Percentiles rank a stretch among this genome's conserved stretches.
phyloP scores from a whole-genome alignment of 352 stramenopile genomes.

The Vaucheria bursata region DNA sequence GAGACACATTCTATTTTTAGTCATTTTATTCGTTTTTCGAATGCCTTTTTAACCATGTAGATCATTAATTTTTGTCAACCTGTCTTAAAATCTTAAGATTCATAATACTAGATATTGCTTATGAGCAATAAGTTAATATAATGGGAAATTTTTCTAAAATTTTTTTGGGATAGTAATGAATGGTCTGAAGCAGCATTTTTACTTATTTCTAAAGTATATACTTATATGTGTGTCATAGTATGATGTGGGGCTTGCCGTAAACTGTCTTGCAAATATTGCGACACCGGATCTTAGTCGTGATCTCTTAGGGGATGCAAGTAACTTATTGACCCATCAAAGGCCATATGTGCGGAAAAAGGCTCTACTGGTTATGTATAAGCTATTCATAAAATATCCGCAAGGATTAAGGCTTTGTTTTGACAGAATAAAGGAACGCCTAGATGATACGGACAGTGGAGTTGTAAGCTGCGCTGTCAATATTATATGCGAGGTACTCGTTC shows the following conservation, averaged over 20 bases:
- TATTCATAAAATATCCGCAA: constrained; percentile 96
- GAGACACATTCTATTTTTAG: too few relatives aligned
- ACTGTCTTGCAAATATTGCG: constrained; percentile 97
- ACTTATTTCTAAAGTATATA: neutral
- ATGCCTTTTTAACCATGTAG: too few relatives aligned
- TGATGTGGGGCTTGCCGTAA: constrained; percentile 92
- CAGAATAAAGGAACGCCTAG: constrained; percentile 87
- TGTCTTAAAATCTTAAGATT: too few relatives aligned
- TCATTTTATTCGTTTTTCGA: too few relatives aligned
- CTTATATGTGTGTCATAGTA: too few relatives aligned
- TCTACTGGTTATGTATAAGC: constrained; percentile 94
- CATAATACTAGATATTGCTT: too few relatives aligned
- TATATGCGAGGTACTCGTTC: constrained; percentile 92
- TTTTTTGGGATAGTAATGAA: neutral
- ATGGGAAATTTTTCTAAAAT: neutral
- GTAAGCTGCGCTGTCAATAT: constrained; percentile 97
- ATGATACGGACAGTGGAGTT: constrained; percentile 83
- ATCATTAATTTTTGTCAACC: too few relatives aligned
- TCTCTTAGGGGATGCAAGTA: constrained; percentile 75
- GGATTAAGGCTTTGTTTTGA: constrained; percentile 94
- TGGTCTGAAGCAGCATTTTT: neutral
- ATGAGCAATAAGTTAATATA: too few relatives aligned
- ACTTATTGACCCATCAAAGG: constrained; percentile 75
- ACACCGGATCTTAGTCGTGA: constrained; percentile 90
- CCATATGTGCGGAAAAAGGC: constrained; percentile 97